Conservation (phyloP, 2,329 filamentous ascomycete species). For the Fusarium xylarioides region DNA sequence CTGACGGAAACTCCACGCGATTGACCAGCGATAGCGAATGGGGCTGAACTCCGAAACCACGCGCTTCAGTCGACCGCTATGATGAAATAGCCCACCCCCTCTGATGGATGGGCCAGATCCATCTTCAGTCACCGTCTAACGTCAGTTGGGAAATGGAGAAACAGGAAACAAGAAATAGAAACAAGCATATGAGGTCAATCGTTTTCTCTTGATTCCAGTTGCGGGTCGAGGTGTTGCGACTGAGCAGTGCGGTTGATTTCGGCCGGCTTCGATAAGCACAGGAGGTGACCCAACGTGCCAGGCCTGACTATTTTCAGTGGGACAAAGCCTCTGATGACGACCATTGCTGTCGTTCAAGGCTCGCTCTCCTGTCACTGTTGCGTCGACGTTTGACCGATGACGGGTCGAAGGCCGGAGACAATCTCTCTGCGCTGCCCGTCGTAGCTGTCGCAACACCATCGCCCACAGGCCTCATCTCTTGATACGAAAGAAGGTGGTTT, state of each 20-base stretch:
- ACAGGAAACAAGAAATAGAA: background rate
- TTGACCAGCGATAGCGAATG: constrained; percentile 35
- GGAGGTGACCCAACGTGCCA: constrained; percentile 31
- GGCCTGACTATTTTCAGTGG: constrained; percentile 26
- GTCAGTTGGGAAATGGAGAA: constrained; percentile 19
- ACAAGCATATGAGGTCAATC: constrained; percentile 33
- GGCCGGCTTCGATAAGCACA: constrained; percentile 20
- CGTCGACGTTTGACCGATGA: background rate
- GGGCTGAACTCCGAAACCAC: constrained; percentile 36
- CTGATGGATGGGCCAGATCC: constrained; percentile 6
- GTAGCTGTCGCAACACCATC: constrained; percentile 17
- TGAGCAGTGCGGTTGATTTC: constrained; percentile 16
- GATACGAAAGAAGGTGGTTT: constrained; percentile 54
- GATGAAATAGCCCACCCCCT: constrained; percentile 9
- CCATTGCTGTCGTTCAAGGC: background rate
- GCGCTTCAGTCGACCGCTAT: constrained; percentile 24
- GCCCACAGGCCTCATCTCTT: constrained; percentile 48
- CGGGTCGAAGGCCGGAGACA: background rate
- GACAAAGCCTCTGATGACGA: background rate
- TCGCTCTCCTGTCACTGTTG: background rate
- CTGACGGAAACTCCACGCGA: constrained; percentile 10
- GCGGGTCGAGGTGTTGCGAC: constrained; percentile 20
- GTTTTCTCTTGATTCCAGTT: constrained; percentile 38
- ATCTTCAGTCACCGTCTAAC: constrained; percentile 29
- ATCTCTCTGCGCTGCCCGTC: constrained; percentile 9